Evolutionary conservation across 306 rosid species (phyloP).

Genomic region (Quercus alba): DNA sequence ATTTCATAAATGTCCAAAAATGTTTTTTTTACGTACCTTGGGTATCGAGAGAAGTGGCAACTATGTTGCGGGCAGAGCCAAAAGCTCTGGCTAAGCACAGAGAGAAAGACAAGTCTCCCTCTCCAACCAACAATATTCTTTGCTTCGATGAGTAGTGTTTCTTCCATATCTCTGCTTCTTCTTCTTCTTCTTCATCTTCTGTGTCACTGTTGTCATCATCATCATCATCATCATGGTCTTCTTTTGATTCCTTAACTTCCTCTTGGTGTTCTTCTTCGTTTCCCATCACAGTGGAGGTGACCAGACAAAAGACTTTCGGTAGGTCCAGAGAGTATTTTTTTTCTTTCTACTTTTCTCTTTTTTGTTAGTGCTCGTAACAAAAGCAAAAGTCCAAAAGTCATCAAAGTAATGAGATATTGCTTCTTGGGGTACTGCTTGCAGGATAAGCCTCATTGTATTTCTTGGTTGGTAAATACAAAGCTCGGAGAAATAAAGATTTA

Average conservation of each 20-base stretch:
- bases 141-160: constrained; percentile 75
- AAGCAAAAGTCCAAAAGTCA: no score
- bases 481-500: no score
- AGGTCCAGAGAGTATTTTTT: not conserved
- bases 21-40: constrained; percentile 32
- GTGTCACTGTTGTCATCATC: not conserved
- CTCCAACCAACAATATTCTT: constrained; percentile 66
- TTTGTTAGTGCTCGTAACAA: not conserved
- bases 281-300: not conserved
- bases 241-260: not conserved
- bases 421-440: no score
- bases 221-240: not conserved
- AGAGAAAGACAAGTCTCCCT: constrained; percentile 83
- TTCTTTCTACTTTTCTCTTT: not conserved
- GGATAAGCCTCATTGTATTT: no score
- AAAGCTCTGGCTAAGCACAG: constrained; percentile 54
- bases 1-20: not conserved
- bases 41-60: constrained; percentile 76
- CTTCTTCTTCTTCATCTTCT: constrained; percentile 22
- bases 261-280: not conserved
- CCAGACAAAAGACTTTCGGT: not conserved
- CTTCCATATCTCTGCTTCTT: constrained; percentile 51
- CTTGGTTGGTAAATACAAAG: no score
- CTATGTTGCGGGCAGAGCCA: constrained; percentile 61
- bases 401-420: no score